These are phyloP conservation scores for Fusarium scirpi DNA, from an alignment of 2,329 filamentous ascomycete species.

Conservation along the genomic window DNA sequence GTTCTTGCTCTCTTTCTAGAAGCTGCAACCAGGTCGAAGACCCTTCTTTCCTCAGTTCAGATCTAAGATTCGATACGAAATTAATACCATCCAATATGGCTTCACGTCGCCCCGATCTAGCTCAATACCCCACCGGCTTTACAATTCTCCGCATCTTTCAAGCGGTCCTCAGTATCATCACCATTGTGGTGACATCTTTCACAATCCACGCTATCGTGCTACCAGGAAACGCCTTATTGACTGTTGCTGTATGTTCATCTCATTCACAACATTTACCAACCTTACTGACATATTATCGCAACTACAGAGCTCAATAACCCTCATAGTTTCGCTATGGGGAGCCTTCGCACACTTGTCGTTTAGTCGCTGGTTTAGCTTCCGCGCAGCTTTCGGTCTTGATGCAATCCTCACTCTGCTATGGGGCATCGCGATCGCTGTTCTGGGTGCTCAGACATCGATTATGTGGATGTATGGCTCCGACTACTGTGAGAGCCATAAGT, in stretches of 20 bases:
- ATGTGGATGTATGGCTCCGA: slow-evolving; percentile 34
- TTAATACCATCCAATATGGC: neutral
- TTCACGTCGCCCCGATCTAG: slow-evolving; percentile 44
- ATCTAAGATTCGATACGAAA: too few relatives aligned
- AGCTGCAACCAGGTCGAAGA: neutral
- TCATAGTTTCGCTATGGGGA: slow-evolving; percentile 61
- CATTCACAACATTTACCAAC: fast-evolving
- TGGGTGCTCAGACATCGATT: slow-evolving; percentile 52
- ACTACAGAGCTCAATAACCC: slow-evolving; percentile 56
- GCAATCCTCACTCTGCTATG: slow-evolving; percentile 65
- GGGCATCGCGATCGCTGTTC: slow-evolving; percentile 59
- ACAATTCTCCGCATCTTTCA: slow-evolving; percentile 60
- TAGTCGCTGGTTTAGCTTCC: slow-evolving; percentile 64
- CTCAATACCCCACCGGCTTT: slow-evolving; percentile 59
- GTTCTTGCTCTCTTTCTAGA: neutral
- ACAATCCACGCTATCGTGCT: slow-evolving; percentile 53
- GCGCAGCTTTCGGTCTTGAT: slow-evolving; percentile 64
- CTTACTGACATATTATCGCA: fast-evolving
- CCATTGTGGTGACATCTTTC: slow-evolving; percentile 62
- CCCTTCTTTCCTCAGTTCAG: neutral
- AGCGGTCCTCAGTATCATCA: slow-evolving; percentile 58
- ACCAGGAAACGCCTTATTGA: slow-evolving; percentile 51
- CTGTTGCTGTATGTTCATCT: slow-evolving; percentile 54
- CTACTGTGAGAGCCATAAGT: slow-evolving; percentile 45
- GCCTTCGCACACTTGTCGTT: slow-evolving; percentile 57